These are phyloP conservation scores for Pelargonium nanum DNA, from an alignment of 345 rosid species.

Conservation along the genomic window DNA sequence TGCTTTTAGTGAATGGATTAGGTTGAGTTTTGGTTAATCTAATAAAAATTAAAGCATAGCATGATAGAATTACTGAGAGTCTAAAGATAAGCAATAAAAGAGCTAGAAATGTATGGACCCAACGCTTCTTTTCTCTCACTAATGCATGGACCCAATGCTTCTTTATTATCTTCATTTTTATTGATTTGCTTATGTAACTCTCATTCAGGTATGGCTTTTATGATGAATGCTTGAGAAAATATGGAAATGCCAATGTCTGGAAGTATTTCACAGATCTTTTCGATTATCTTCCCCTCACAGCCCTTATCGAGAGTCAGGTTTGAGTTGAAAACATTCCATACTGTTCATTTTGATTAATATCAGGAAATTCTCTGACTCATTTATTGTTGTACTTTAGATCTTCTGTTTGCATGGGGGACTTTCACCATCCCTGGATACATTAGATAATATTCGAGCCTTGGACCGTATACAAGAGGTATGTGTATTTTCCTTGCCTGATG, in stretches of 20 bases:
- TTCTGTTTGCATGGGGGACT: slow-evolving; percentile 97
- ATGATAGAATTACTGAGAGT: no score
- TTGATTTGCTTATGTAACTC: not conserved
- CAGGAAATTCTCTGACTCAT: slow-evolving; percentile 3
- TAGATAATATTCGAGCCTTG: slow-evolving; percentile 78
- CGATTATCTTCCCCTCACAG: slow-evolving; percentile 82
- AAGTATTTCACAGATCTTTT: slow-evolving; percentile 81
- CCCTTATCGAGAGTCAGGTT: slow-evolving; percentile 94
- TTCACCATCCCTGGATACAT: slow-evolving; percentile 82
- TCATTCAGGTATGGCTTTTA: slow-evolving; percentile 81
- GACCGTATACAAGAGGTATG: slow-evolving; percentile 86
- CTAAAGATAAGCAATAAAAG: no score
- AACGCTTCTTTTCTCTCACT: no score
- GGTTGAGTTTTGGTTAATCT: no score
- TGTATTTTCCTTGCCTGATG: not conserved
- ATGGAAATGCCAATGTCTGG: slow-evolving; percentile 96
- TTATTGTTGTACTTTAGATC: slow-evolving; percentile 27
- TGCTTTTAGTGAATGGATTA: no score
- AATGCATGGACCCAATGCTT: no score
- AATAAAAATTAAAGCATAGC: not conserved
- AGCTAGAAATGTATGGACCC: no score
- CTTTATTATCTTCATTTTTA: not conserved
- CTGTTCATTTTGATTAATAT: slow-evolving; percentile 9
- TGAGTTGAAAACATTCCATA: slow-evolving; percentile 5
- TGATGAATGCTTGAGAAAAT: slow-evolving; percentile 88